Evolutionary conservation across 768 basidiomycete species (phyloP).

Genomic region (Coprinopsis strossmayeri): DNA sequence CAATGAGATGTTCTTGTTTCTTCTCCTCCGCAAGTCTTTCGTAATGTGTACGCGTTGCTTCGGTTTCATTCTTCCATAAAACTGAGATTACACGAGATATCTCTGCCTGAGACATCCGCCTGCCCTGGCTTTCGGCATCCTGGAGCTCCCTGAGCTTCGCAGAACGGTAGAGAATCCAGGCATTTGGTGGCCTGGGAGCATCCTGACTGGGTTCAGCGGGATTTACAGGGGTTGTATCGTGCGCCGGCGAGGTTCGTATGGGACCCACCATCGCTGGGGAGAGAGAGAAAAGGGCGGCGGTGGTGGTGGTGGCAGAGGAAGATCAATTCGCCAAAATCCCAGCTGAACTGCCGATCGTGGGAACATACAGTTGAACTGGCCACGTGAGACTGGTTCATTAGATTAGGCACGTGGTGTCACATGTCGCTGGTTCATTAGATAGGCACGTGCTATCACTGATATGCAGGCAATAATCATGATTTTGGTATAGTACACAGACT

Average conservation of each 20-base stretch:
- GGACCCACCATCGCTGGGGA: constrained; percentile 15
- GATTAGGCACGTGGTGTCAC: too few species aligned
- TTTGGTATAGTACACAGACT: too few species aligned
- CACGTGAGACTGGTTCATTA: neutral
- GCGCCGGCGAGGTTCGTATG: constrained; percentile 13
- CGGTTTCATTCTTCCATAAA: constrained; percentile 57
- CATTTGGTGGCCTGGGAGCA: constrained; percentile 70
- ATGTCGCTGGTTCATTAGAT: too few species aligned
- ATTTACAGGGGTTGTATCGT: neutral
- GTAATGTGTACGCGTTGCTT: constrained; percentile 40
- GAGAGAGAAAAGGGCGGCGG: constrained; percentile 5
- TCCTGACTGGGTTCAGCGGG: constrained; percentile 13
- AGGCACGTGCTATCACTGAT: too few species aligned
- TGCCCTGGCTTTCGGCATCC: constrained; percentile 22
- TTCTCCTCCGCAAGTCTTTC: constrained; percentile 47
- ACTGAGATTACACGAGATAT: constrained; percentile 57
- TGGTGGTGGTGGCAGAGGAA: constrained; percentile 3
- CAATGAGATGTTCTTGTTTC: constrained; percentile 43
- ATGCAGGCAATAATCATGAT: too few species aligned
- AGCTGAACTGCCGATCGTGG: too few species aligned
- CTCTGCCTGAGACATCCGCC: constrained; percentile 46
- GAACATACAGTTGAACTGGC: too few species aligned
- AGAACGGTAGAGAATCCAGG: constrained; percentile 79
- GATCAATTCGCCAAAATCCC: too few species aligned
- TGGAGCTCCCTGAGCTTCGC: constrained; percentile 43